Conservation (phyloP, 2,329 filamentous ascomycete species). For the Aspergillus sp. region DNA sequence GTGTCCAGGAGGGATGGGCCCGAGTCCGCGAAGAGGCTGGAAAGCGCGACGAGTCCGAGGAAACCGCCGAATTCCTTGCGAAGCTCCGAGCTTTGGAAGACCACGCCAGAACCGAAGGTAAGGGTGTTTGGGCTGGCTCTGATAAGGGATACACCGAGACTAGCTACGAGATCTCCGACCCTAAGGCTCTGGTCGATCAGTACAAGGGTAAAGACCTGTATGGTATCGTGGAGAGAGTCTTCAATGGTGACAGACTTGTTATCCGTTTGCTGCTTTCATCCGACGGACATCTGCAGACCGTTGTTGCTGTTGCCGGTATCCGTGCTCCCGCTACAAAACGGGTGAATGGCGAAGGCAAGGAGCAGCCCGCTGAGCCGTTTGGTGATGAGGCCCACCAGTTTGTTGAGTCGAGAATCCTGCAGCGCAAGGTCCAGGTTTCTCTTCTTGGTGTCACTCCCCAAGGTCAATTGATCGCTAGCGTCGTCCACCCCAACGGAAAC, state of each 20-base stretch:
- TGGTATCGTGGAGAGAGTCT: conserved; percentile 81
- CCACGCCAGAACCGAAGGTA: conserved; percentile 70
- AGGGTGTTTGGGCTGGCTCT: conserved; percentile 72
- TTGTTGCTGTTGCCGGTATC: conserved; percentile 84
- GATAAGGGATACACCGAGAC: conserved; percentile 66
- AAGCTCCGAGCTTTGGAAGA: conserved; percentile 72
- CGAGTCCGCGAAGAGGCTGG: conserved; percentile 93
- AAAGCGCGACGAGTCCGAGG: conserved; percentile 72
- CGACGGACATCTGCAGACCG: conserved; percentile 80
- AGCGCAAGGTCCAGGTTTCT: conserved; percentile 77
- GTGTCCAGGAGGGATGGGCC: conserved; percentile 83
- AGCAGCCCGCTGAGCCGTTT: conserved; percentile 80
- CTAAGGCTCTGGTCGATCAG: conserved; percentile 69
- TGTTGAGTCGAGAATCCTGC: conserved; percentile 78
- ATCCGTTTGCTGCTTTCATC: conserved; percentile 75
- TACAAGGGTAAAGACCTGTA: conserved; percentile 84
- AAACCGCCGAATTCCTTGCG: conserved; percentile 65
- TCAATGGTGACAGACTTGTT: conserved; percentile 86
- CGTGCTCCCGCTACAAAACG: conserved; percentile 86
- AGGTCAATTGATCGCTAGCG: conserved; percentile 80
- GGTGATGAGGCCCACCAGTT: conserved; percentile 86
- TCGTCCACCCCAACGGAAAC: conserved; percentile 85
- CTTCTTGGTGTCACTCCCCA: conserved; percentile 85
- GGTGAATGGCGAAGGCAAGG: conserved; percentile 71
- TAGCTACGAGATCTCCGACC: conserved; percentile 73